Percentiles rank a stretch among this genome's conserved stretches.
Evolutionary conservation across 768 basidiomycete species (phyloP).

Genomic region (Podaxis mareebaensis): DNA sequence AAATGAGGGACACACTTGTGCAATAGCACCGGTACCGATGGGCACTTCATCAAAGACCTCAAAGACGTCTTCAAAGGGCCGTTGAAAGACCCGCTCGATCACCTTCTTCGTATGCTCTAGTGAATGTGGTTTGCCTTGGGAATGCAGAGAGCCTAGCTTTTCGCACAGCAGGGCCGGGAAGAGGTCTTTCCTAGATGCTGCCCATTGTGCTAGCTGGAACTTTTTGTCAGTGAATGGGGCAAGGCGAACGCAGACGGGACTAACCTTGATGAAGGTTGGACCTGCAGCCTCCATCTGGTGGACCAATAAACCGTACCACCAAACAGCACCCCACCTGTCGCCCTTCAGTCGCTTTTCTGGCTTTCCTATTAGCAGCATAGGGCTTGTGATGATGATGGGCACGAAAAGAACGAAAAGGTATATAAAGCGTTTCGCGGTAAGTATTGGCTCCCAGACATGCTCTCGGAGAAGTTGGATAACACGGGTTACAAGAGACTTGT

Average conservation of each 20-base stretch:
- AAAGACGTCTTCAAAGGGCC: constrained; percentile 86
- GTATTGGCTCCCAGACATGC: constrained; percentile 80
- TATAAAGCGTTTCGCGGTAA: constrained; percentile 81
- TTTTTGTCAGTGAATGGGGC: constrained; percentile 18
- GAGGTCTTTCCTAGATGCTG: constrained; percentile 90
- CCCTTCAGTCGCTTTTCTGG: constrained; percentile 57
- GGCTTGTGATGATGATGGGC: constrained; percentile 81
- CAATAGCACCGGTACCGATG: constrained; percentile 98
- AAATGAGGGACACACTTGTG: constrained; percentile 55
- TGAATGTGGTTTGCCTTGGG: constrained; percentile 80
- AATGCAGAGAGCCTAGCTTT: constrained; percentile 83
- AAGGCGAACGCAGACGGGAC: constrained; percentile 17
- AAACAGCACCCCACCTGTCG: constrained; percentile 90
- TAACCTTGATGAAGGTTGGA: constrained; percentile 94
- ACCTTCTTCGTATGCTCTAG: constrained; percentile 77
- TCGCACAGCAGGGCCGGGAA: constrained; percentile 88
- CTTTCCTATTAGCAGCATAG: constrained; percentile 77
- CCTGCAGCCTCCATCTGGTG: constrained; percentile 91
- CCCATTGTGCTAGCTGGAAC: constrained; percentile 93
- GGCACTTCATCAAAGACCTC: constrained; percentile 84
- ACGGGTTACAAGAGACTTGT: constrained; percentile 44
- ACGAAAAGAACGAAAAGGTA: constrained; percentile 82
- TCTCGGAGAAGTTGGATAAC: constrained; percentile 50
- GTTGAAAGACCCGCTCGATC: constrained; percentile 82
- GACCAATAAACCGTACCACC: constrained; percentile 96